Evolutionary conservation across 176 grass and related monocot genomes (phyloP), one percentile per base, ranked within the genome.

Genomic region (Oryza officinalis): DNA sequence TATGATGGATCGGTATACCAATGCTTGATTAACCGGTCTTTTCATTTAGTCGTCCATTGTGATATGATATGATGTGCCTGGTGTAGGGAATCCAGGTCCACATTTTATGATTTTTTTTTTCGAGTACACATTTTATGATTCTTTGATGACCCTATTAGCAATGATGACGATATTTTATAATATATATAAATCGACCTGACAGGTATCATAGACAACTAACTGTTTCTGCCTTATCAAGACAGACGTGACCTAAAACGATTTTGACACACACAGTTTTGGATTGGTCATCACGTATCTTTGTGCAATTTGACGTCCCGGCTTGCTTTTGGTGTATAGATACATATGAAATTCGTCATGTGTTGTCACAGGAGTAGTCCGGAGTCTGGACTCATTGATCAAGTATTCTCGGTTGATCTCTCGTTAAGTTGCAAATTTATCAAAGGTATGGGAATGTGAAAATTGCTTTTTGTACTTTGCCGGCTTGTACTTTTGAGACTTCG

Each of bases 141-240:
- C 47, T 7, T 33, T 20, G 47, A 63, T 76, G 47, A 22, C 46
- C 46, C 18, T 59, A 17, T 66, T 22, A 75, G 13, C 72, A 61
- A 64, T 64, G 41, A 77, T 45, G 6, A 2, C 11, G 17, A 9
- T 57, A 13, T 76, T 65, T 54, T 40, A 26, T 37, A 50, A 72
- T 83, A 71, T 64, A 44, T 14, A 66, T 50, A 66, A 25, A 75
- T 50, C 71, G 20, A 75, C 71, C 59, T 83, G 71, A 75, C 81
- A 83, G 71, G 60, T 75, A 83, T 67, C 33, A 73, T 47, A 27
- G 22, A 43, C 30, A 74, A 65, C 40, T 8, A 37, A 37, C 28
- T 38, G 28, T 82, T 50, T 50, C 74, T 44, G 52, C 31, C 69
- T 80, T 67, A 73, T 67, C 73, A 27, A 28, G 63, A 65, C 26